These are phyloP conservation scores for Auxenochlorella pyrenoidosa DNA, from an alignment of 139 green algal species.

Conservation along the genomic window DNA sequence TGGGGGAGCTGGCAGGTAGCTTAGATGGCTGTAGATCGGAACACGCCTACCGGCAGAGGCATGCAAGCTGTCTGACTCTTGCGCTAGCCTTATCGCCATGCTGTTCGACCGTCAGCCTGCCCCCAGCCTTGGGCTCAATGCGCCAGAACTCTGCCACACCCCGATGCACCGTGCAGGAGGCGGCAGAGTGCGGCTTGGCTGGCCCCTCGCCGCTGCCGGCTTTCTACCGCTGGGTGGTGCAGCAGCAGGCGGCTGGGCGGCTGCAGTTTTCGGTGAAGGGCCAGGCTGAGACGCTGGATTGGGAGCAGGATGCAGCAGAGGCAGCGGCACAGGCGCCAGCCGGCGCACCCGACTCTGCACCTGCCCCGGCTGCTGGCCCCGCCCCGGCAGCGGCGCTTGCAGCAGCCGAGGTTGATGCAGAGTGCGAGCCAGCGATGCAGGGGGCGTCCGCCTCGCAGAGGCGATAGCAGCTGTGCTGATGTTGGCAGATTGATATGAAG, in stretches of 20 bases:
- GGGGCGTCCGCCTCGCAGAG: background rate
- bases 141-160: no score
- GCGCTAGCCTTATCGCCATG: no score
- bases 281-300: background rate
- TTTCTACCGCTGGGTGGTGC: conserved; percentile 8
- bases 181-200: background rate
- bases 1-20: no score
- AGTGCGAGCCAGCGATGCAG: no score
- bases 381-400: no score
- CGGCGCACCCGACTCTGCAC: background rate
- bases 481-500: background rate
- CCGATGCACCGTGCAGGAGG: background rate
- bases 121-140: no score
- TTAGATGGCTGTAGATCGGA: no score
- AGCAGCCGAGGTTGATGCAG: no score
- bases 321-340: background rate
- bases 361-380: background rate
- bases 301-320: background rate
- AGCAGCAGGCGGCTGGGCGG: background rate
- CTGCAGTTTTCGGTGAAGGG: conserved; percentile 25
- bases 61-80: no score
- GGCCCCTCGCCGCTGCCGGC: conserved; percentile 5
- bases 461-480: background rate
- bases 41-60: no score
- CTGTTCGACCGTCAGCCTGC: background rate